These are phyloP conservation scores for Fusarium lyarnte DNA, from an alignment of 2,329 filamentous ascomycete genomes.

Conservation along the genomic window DNA sequence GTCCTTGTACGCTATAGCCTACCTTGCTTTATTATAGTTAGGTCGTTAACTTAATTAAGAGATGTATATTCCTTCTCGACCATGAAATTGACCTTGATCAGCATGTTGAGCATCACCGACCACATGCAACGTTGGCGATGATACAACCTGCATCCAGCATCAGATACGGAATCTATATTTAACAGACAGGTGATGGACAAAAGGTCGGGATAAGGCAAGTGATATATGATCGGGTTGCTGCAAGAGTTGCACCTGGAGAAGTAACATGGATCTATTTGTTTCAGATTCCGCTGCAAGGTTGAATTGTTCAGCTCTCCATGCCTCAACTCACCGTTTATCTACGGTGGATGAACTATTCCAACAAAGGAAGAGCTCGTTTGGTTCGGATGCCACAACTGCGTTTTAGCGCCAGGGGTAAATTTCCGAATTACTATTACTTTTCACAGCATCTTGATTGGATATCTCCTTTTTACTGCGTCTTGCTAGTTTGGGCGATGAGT, in stretches of 20 bases:
- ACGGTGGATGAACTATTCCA: constrained; percentile 16
- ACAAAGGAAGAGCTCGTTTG: constrained; percentile 26
- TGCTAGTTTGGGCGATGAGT: not conserved
- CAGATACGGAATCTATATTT: not conserved
- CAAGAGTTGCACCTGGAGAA: not conserved
- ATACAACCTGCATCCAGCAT: not conserved
- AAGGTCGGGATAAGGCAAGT: not conserved
- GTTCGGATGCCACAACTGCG: constrained; percentile 26
- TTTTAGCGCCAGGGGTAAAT: constrained; percentile 28
- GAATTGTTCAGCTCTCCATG: constrained; percentile 5
- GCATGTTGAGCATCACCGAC: not conserved
- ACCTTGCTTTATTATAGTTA: not conserved
- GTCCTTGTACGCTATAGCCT: not conserved
- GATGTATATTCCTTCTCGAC: not conserved
- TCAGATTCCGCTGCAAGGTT: constrained; percentile 3
- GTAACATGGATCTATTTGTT: constrained; percentile 1
- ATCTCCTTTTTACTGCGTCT: not conserved
- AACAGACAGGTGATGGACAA: not conserved
- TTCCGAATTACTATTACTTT: constrained; percentile 14
- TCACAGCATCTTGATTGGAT: not conserved
- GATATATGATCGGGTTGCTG: not conserved
- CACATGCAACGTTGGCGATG: not conserved
- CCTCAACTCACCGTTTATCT: constrained; percentile 6
- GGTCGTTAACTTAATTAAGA: not conserved
- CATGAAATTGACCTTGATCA: not conserved